A percentile compares a stretch with the other conserved stretches of the same genome.
These are phyloP conservation scores for Boechera retrofracta DNA, from an alignment of 345 rosid genomes.

Conservation along the genomic window DNA sequence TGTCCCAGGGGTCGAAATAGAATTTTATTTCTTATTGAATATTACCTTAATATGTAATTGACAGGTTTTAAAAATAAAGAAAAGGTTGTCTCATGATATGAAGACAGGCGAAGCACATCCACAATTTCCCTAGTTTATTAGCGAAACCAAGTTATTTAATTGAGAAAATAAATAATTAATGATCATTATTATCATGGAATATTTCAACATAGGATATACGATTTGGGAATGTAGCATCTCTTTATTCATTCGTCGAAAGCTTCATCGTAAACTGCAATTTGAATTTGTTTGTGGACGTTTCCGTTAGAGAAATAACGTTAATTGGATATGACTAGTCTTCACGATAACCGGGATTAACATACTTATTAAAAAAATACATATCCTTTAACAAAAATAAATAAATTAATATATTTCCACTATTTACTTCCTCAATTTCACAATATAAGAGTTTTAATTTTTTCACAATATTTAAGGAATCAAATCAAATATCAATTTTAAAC, in stretches of 20 bases:
- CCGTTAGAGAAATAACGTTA: not conserved
- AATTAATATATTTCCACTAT: not conserved
- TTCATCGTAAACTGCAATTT: conserved; percentile 9
- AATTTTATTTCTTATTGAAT: conserved; percentile 12
- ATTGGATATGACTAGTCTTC: conserved; percentile 42
- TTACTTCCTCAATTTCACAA: too few species aligned
- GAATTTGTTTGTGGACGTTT: conserved; percentile 34
- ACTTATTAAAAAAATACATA: not conserved
- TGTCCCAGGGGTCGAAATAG: not conserved
- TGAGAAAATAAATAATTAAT: too few species aligned
- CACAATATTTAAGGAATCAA: too few species aligned
- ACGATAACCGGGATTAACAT: conserved; percentile 14
- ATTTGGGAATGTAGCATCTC: conserved; percentile 40
- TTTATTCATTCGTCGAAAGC: conserved; percentile 29
- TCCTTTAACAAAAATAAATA: not conserved
- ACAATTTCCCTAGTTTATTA: conserved; percentile 18
- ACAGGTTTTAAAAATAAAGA: conserved; percentile 19
- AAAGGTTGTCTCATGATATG: conserved; percentile 40
- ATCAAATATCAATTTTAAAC: too few species aligned
- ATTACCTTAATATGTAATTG: conserved; percentile 34
- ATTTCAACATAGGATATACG: conserved; percentile 44
- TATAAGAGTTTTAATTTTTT: too few species aligned
- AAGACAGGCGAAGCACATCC: conserved; percentile 45
- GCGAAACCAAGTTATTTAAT: conserved; percentile 6
- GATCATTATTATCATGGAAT: conserved; percentile 21